Percentiles rank a stretch among this genome's conserved stretches.
Conservation (phyloP, 768 basidiomycete genomes). For the Cystoderma amianthinum region DNA sequence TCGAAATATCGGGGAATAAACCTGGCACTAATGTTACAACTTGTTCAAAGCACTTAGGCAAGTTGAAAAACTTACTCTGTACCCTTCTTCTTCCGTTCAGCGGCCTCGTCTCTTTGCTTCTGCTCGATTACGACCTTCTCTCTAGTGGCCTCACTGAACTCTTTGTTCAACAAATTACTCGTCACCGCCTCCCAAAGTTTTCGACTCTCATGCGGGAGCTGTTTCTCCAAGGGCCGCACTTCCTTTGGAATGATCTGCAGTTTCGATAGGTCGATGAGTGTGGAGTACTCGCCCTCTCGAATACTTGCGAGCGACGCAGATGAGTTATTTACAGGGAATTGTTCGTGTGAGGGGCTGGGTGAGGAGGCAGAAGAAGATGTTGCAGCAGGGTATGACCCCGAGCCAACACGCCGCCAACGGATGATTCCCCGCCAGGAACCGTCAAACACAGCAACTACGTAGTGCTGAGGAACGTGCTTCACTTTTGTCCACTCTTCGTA, state of each 20-base stretch:
- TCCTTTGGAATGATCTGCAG: conserved; percentile 73
- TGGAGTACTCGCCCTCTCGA: conserved; percentile 47
- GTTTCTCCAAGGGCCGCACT: conserved; percentile 77
- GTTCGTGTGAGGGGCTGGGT: conserved; percentile 37
- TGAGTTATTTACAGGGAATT: conserved; percentile 36
- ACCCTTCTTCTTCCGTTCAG: conserved; percentile 78
- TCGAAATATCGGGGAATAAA: conserved; percentile 78
- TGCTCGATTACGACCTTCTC: conserved; percentile 93
- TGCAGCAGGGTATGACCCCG: conserved; percentile 32
- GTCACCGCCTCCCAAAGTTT: conserved; percentile 88
- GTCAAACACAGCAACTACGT: conserved; percentile 76
- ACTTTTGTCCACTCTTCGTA: conserved; percentile 76
- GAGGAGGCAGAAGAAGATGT: conserved; percentile 39
- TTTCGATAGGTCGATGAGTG: conserved; percentile 71
- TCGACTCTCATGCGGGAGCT: conserved; percentile 76
- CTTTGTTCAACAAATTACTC: conserved; percentile 65
- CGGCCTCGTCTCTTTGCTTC: conserved; percentile 83
- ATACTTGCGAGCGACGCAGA: conserved; percentile 31
- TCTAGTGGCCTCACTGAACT: conserved; percentile 86
- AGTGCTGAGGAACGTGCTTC: conserved; percentile 81
- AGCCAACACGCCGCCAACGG: conserved; percentile 63
- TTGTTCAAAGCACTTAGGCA: conserved; percentile 1
- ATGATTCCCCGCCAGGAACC: conserved; percentile 85
- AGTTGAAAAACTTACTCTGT: conserved; percentile 50
- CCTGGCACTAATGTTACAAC: conserved; percentile 23